Conservation (phyloP, 345 rosid genomes). For the Pseudoturritis turrita region DNA sequence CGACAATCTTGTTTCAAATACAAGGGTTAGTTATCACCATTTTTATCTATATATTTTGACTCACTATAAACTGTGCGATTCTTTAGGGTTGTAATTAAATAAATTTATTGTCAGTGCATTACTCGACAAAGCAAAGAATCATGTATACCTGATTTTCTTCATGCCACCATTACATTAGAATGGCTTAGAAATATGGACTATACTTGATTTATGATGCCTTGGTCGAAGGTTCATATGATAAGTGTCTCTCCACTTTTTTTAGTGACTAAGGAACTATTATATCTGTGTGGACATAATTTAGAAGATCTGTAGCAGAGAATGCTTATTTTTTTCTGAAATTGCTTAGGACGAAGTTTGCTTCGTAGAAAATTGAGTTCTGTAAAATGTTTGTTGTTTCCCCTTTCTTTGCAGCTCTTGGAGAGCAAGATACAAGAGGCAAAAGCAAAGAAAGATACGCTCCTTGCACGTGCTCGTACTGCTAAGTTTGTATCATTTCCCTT, state of each 20-base stretch:
- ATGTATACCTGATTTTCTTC: slow-evolving; percentile 4
- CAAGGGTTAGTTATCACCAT: slow-evolving; percentile 44
- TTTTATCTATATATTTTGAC: not conserved
- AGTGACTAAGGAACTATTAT: not conserved
- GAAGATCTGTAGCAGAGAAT: not conserved
- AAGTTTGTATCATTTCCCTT: slow-evolving; percentile 23
- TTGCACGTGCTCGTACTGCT: slow-evolving; percentile 55
- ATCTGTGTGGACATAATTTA: not conserved
- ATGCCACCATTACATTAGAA: not conserved
- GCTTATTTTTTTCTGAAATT: not conserved
- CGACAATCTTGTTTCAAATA: slow-evolving; percentile 72
- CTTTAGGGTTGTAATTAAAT: not conserved
- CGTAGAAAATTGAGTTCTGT: not conserved
- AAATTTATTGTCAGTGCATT: not conserved
- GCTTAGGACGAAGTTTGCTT: slow-evolving; percentile 3
- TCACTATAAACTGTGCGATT: not conserved
- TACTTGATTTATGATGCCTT: not conserved
- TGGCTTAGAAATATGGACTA: not conserved
- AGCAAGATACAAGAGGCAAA: slow-evolving; percentile 98
- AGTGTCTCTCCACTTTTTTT: not conserved
- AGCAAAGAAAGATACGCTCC: slow-evolving; percentile 94
- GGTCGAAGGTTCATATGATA: not conserved
- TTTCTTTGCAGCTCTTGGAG: slow-evolving; percentile 71
- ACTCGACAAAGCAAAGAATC: not conserved
- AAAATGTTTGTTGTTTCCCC: not conserved